A percentile compares a stretch with the other conserved stretches of the same genome.
These are phyloP conservation scores for Epicoccum sorghinum DNA, from an alignment of 2,329 filamentous ascomycete species.

Conservation along the genomic window DNA sequence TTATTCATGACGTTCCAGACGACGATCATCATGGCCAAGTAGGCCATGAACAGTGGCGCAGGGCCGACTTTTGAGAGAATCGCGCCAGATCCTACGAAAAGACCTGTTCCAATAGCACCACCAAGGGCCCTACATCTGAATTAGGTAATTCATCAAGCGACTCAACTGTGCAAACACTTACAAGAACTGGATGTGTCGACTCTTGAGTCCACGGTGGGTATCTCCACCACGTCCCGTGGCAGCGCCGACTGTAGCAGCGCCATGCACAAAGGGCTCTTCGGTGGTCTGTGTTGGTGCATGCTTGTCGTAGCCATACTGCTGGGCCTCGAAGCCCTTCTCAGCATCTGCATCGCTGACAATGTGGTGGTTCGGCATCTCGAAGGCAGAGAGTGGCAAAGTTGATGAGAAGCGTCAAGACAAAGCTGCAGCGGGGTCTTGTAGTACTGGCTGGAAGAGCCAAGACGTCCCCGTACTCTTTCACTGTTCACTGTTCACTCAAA, in stretches of 20 bases:
- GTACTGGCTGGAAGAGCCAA: background rate
- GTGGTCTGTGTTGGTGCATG: constrained; percentile 11
- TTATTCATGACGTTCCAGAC: constrained; percentile 51
- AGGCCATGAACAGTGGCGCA: constrained; percentile 46
- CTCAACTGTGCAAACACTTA: constrained; percentile 7
- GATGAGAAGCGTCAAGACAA: background rate
- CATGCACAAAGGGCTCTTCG: constrained; percentile 35
- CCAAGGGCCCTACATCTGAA: constrained; percentile 61
- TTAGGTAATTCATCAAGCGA: background rate
- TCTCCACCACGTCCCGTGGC: constrained; percentile 39
- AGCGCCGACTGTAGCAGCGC: constrained; percentile 36
- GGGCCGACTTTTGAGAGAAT: constrained; percentile 43
- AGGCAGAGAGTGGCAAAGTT: background rate
- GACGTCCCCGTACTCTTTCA: constrained; percentile 4
- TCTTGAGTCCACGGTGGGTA: constrained; percentile 46
- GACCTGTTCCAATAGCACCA: constrained; percentile 58
- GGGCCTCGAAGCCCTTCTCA: constrained; percentile 32
- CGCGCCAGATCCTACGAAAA: constrained; percentile 45
- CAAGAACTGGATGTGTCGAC: constrained; percentile 47
- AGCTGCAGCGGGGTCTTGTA: background rate
- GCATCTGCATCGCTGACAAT: constrained; percentile 24
- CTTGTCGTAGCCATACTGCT: constrained; percentile 27
- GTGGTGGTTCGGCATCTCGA: constrained; percentile 33
- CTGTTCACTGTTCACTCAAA: constrained; percentile 2
- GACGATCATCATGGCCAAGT: constrained; percentile 46